A percentile compares a stretch with the other conserved stretches of the same genome.
phyloP scores from a whole-genome alignment of 768 basidiomycete genomes.

The Calvatia gigantea region DNA sequence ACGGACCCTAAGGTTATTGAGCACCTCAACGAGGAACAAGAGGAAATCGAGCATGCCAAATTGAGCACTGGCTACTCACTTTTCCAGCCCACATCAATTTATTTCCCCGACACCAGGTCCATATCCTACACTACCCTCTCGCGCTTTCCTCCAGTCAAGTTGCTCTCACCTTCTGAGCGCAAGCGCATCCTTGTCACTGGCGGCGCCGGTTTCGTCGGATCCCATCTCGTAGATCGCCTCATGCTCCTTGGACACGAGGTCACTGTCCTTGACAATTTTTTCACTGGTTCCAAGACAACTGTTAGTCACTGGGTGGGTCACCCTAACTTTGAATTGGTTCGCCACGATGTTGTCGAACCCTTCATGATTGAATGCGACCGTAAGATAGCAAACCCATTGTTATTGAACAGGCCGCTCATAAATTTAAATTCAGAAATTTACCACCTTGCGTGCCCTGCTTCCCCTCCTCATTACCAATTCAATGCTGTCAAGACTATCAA shows the following conservation, averaged over 20 bases:
- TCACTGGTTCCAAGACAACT: constrained; percentile 97
- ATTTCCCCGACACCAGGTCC: constrained; percentile 69
- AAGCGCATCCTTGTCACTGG: constrained; percentile 95
- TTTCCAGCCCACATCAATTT: constrained; percentile 86
- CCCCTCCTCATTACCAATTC: constrained; percentile 96
- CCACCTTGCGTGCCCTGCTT: constrained; percentile 97
- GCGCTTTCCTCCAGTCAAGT: constrained; percentile 89
- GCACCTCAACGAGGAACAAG: constrained; percentile 34
- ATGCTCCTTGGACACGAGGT: constrained; percentile 98
- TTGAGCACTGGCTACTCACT: constrained; percentile 46
- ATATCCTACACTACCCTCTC: constrained; percentile 92
- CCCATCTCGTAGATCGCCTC: constrained; percentile 94
- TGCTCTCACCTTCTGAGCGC: constrained; percentile 70
- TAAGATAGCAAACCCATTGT: constrained; percentile 32
- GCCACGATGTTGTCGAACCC: constrained; percentile 95
- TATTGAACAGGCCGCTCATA: constrained; percentile 12
- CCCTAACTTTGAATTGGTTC: constrained; percentile 97
- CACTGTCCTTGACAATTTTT: constrained; percentile 97
- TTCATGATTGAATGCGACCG: constrained; percentile 99
- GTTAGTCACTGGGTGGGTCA: constrained; percentile 96
- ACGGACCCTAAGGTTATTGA: constrained; percentile 27
- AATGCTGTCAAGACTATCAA: constrained; percentile 98
- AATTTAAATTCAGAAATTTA: constrained; percentile 77
- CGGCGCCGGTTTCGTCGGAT: constrained; percentile 99
- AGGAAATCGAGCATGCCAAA: constrained; percentile 46